phyloP scores from a whole-genome alignment of 2,329 filamentous ascomycete species.

The Fusarium sterilihyphosum region DNA sequence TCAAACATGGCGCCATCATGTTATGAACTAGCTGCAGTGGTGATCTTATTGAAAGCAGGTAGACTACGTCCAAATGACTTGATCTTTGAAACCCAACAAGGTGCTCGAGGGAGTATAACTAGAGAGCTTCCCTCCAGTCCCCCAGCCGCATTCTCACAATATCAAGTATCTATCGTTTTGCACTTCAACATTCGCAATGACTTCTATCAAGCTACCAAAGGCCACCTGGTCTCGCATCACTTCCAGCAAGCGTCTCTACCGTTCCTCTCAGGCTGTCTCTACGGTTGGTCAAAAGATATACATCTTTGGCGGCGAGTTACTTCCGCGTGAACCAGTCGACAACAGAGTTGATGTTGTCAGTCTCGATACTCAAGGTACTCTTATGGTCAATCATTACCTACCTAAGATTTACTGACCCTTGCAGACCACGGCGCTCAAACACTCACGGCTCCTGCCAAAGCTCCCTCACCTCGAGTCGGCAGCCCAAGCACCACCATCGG shows the following conservation, averaged over 20 bases:
- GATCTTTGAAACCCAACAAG: rapidly evolving
- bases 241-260: neutral
- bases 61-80: rapidly evolving
- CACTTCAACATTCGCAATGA: neutral
- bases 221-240: neutral
- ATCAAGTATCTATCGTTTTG: rapidly evolving
- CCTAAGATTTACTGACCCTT: rapidly evolving
- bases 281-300: neutral
- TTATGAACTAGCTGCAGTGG: no score
- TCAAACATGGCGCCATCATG: neutral
- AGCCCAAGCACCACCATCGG: neutral
- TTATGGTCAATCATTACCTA: rapidly evolving
- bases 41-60: rapidly evolving
- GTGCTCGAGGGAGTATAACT: neutral
- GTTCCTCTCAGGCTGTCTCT: neutral
- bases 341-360: neutral
- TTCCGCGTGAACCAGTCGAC: neutral
- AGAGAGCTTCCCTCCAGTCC: rapidly evolving
- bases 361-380: rapidly evolving
- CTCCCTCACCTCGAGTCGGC: neutral
- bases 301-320: slow-evolving; percentile 1
- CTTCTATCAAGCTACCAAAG: rapidly evolving
- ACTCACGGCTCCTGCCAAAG: neutral
- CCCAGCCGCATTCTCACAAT: rapidly evolving
- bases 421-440: neutral